A percentile compares a stretch with the other conserved stretches of the same genome.
Evolutionary conservation across 257 asterid genomes (phyloP).

Genomic region (Penstemon eatonii): DNA sequence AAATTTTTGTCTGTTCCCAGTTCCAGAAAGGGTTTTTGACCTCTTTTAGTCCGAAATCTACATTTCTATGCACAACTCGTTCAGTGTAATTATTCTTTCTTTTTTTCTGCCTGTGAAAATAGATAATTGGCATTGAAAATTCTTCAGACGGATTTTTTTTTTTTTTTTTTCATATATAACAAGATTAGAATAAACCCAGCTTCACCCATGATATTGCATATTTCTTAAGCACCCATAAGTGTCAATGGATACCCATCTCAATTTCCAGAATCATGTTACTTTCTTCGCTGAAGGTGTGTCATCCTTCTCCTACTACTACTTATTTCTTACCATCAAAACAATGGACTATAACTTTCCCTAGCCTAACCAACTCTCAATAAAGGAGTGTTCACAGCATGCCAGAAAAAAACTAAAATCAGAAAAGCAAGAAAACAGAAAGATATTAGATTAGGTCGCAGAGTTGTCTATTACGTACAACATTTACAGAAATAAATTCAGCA

Average conservation of each 20-base stretch:
- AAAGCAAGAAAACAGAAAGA: constrained; percentile 10
- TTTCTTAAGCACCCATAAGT: constrained; percentile 7
- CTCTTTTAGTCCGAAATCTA: too few species aligned
- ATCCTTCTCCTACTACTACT: constrained; percentile 17
- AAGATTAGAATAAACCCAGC: background rate
- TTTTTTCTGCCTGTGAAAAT: constrained; percentile 11
- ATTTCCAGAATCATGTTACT: background rate
- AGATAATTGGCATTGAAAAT: background rate
- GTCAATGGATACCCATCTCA: background rate
- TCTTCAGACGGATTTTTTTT: constrained; percentile 4
- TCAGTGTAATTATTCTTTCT: background rate
- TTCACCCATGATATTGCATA: background rate
- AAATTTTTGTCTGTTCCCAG: too few species aligned
- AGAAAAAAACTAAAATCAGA: background rate
- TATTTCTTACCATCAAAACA: constrained; percentile 7
- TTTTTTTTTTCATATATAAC: background rate
- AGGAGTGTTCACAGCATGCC: too few species aligned
- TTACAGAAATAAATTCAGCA: background rate
- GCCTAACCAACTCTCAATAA: background rate
- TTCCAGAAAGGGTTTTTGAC: too few species aligned
- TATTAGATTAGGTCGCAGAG: too few species aligned
- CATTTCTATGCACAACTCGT: background rate
- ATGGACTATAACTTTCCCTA: background rate
- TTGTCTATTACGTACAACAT: background rate
- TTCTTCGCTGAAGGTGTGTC: background rate